phyloP scores from a whole-genome alignment of 306 rosid genomes.

The Lagenaria siceraria region DNA sequence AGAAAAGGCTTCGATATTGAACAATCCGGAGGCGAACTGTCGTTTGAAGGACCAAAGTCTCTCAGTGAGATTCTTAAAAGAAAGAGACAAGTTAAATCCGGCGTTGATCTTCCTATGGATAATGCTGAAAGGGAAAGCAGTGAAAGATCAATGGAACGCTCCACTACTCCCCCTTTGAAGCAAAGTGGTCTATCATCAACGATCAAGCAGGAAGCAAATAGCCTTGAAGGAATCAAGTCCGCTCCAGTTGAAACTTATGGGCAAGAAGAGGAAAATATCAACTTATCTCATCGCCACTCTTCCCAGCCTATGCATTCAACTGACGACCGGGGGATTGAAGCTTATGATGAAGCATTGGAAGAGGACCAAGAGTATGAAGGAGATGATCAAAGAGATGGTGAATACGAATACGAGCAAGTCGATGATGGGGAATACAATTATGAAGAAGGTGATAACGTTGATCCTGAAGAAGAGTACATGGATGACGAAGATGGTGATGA shows the following conservation, averaged over 20 bases:
- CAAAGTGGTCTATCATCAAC: slow-evolving; percentile 15
- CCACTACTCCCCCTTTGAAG: slow-evolving; percentile 5
- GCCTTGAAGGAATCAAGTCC: slow-evolving; percentile 24
- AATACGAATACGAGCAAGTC: slow-evolving; percentile 65
- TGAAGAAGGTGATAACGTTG: slow-evolving; percentile 67
- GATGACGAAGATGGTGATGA: slow-evolving; percentile 89
- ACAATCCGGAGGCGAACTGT: slow-evolving; percentile 38
- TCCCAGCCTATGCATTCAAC: slow-evolving; percentile 6
- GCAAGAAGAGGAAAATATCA: slow-evolving; percentile 18
- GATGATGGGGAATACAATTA: slow-evolving; percentile 62
- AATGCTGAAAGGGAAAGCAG: slow-evolving; percentile 21
- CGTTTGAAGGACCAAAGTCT: slow-evolving; percentile 85
- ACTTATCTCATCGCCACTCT: slow-evolving; percentile 14
- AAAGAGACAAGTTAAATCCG: slow-evolving; percentile 49
- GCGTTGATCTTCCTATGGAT: slow-evolving; percentile 20
- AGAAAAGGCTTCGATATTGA: slow-evolving; percentile 31
- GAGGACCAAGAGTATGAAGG: slow-evolving; percentile 59
- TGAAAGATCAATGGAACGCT: slow-evolving; percentile 10
- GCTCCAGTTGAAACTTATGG: slow-evolving; percentile 22
- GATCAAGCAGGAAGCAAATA: slow-evolving; percentile 20
- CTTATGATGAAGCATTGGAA: slow-evolving; percentile 27
- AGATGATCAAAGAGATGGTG: slow-evolving; percentile 55
- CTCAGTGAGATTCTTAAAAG: slow-evolving; percentile 85
- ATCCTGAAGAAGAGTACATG: slow-evolving; percentile 50
- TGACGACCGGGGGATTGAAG: slow-evolving; percentile 27